Base-by-base conservation (phyloP, 352 stramenopile genomes). In the Aphanomyces euteiches region DNA sequence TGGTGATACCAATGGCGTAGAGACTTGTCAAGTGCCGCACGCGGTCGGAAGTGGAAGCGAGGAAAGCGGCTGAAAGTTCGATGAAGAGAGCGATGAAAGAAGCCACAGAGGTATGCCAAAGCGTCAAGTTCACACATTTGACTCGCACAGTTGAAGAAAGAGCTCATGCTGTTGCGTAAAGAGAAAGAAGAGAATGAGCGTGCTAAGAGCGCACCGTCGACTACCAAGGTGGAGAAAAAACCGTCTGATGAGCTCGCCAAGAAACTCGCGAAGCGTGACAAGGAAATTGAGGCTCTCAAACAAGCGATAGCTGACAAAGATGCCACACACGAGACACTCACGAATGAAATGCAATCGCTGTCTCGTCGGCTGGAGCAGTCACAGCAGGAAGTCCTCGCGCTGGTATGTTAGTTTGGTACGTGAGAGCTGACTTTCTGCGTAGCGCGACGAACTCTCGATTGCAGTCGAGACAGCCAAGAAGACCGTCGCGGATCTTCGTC, bases 51-150 rank as follows among this genome's bases (percentile, higher is more conserved):
- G 81, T 87, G 10, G 83, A 92, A 61, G 83, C 81, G 21, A 80
- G 84, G 21, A 92, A 90, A 67, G 83, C 84, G 1, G 79, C 77
- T 0, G 83, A 92, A 60, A 84, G 74, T 37, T 89, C 81, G 21
- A 90, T 89, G 84, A 90, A 89, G 72, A 81, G 83, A 7, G 84
- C 83, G 1, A 83, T 92, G 36, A 80, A 87, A 13, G 83, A 92
- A 56, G 79, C 84, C 0, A 77, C 81, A 1, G 84, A 92, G 67
- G 64, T 61, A 70, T 17, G 19, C 54, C n/a, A 7, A 28, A 53
- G 5, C 19, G 2, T 34, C 3, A 61, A 7, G 5, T 19, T 13
- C 10, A 43, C 19, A 41, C 12, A 61, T 40, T 28, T 61, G 10
- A 15, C n/a, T n/a, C 17, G 17, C 17, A n/a, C 43, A 50, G 43